Evolutionary conservation across 139 green algal species (phyloP).

Genomic region (Gonium pectorale): DNA sequence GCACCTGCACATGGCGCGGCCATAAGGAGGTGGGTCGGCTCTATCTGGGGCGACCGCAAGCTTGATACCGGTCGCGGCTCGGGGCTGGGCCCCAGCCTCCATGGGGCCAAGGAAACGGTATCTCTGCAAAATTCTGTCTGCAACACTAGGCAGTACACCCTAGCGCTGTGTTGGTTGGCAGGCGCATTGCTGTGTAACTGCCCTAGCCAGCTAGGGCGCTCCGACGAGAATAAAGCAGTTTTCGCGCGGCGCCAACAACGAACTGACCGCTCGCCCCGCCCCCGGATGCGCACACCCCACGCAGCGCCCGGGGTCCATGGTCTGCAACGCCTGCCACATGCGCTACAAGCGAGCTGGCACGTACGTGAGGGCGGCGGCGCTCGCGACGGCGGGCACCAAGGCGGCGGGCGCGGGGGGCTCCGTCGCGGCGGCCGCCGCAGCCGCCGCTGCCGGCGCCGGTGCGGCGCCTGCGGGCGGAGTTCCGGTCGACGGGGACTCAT

Average conservation of each 20-base stretch:
- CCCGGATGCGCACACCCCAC: not conserved
- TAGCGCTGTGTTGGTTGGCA: too few relatives aligned
- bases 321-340: conserved; percentile 42
- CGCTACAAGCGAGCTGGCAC: conserved; percentile 10
- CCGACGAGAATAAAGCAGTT: too few relatives aligned
- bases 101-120: too few relatives aligned
- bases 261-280: not conserved
- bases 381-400: not conserved
- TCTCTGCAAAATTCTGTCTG: too few relatives aligned
- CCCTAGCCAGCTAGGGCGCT: too few relatives aligned
- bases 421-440: not conserved
- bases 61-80: too few relatives aligned
- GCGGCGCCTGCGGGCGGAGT: not conserved
- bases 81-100: too few relatives aligned
- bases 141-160: too few relatives aligned
- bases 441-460: not conserved
- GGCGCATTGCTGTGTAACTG: too few relatives aligned
- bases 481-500: too few relatives aligned
- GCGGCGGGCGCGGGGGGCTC: not conserved
- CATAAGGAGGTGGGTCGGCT: conserved; percentile 25
- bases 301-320: not conserved
- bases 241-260: not conserved
- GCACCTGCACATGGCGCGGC: not conserved
- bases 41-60: too few relatives aligned
- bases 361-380: not conserved